Evolutionary conservation across 2,329 filamentous ascomycete genomes (phyloP).

Genomic region (Bipolaris zeicola): DNA sequence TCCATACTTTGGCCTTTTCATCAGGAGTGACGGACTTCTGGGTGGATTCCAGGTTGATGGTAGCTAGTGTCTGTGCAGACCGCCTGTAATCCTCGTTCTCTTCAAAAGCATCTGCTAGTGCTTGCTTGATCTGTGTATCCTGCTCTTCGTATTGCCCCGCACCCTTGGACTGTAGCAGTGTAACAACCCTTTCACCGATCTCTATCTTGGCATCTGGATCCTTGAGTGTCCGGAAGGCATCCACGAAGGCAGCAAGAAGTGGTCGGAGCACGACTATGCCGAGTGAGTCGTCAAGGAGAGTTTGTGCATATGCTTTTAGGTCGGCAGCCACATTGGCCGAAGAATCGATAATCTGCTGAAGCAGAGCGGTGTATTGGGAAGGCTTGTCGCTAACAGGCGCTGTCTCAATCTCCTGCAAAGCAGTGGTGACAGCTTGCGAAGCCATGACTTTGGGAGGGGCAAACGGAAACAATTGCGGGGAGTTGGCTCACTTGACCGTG

Average conservation of each 20-base stretch:
- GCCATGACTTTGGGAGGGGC: constrained; percentile 49
- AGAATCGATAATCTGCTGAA: constrained; percentile 60
- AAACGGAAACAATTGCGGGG: not conserved
- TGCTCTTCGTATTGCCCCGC: constrained; percentile 81
- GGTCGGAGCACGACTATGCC: constrained; percentile 77
- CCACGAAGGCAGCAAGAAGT: constrained; percentile 70
- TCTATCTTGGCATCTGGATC: constrained; percentile 72
- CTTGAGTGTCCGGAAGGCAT: constrained; percentile 64
- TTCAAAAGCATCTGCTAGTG: constrained; percentile 84
- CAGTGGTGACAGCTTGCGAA: constrained; percentile 55
- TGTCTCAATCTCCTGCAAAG: constrained; percentile 57
- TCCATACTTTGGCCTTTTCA: constrained; percentile 84
- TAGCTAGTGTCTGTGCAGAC: constrained; percentile 78
- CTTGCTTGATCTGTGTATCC: constrained; percentile 75
- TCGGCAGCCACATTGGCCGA: constrained; percentile 61
- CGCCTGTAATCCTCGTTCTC: constrained; percentile 76
- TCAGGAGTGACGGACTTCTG: constrained; percentile 82
- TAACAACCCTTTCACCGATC: constrained; percentile 75
- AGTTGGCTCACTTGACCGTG: not conserved
- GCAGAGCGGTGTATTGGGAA: constrained; percentile 62
- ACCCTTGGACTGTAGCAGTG: constrained; percentile 68
- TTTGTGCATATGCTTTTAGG: constrained; percentile 70
- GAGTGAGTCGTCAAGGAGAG: constrained; percentile 70
- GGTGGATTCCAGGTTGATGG: constrained; percentile 86
- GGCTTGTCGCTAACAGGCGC: constrained; percentile 58